phyloP scores from a whole-genome alignment of 2,329 filamentous ascomycete genomes.

The Paecilomyces sp. region DNA sequence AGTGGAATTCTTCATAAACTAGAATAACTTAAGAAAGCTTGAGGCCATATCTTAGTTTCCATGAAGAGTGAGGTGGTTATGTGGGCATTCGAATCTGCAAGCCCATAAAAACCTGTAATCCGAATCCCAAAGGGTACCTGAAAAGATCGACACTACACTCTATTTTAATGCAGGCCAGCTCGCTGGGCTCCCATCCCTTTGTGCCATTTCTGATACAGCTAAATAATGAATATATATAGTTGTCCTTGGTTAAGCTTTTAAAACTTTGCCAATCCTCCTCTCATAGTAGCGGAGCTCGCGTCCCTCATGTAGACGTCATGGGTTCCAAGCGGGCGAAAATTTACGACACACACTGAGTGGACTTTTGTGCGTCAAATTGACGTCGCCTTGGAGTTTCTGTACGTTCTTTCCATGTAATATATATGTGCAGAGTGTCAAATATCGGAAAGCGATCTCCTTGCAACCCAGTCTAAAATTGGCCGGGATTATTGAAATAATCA shows the following conservation, averaged over 20 bases:
- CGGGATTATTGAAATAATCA: neutral
- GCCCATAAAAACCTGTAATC: too few species aligned
- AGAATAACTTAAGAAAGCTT: too few species aligned
- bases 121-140: too few species aligned
- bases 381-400: neutral
- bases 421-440: neutral
- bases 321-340: neutral
- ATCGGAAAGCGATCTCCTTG: neutral
- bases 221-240: neutral
- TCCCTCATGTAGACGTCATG: neutral
- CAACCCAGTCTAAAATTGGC: neutral
- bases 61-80: too few species aligned
- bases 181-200: neutral
- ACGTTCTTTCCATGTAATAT: neutral
- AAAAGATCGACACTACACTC: neutral
- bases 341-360: neutral
- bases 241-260: neutral
- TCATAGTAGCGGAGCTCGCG: neutral
- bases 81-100: too few species aligned
- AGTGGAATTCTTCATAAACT: too few species aligned
- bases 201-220: neutral
- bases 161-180: too few species aligned
- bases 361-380: neutral
- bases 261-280: neutral
- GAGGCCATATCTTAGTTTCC: too few species aligned